A percentile compares a stretch with the other conserved stretches of the same genome.
These are phyloP conservation scores for Beauveria australis DNA, from an alignment of 2,329 filamentous ascomycete species.

Conservation along the genomic window DNA sequence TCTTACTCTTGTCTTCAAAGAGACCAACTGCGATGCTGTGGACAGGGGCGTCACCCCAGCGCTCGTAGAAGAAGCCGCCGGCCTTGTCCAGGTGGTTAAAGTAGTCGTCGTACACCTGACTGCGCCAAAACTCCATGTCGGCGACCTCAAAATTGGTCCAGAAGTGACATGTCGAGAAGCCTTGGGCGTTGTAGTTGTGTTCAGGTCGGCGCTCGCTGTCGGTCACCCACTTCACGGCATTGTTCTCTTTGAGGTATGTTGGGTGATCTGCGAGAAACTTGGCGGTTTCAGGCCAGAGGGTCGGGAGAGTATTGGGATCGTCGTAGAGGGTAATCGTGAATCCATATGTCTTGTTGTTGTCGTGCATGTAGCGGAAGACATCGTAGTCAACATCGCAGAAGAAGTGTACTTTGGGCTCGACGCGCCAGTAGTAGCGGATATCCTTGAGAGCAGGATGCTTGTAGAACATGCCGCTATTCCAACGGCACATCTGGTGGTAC, in stretches of 20 bases:
- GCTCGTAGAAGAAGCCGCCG: constrained; percentile 58
- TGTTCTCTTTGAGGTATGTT: constrained; percentile 72
- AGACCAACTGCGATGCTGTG: constrained; percentile 88
- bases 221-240: constrained; percentile 79
- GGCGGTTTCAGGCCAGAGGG: constrained; percentile 89
- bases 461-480: constrained; percentile 98
- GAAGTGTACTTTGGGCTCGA: constrained; percentile 97
- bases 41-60: constrained; percentile 91
- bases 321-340: constrained; percentile 98
- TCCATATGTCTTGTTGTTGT: constrained; percentile 97
- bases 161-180: constrained; percentile 97
- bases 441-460: constrained; percentile 81
- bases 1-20: constrained; percentile 82
- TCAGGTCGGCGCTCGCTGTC: constrained; percentile 70
- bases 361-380: constrained; percentile 95
- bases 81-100: constrained; percentile 90
- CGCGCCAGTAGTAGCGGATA: constrained; percentile 92
- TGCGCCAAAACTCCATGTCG: constrained; percentile 87
- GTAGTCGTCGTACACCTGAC: constrained; percentile 85
- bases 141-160: constrained; percentile 99
- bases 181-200: constrained; percentile 73
- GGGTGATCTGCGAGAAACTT: constrained; percentile 84
- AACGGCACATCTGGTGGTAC: constrained; percentile 98
- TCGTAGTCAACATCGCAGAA: constrained; percentile 99
- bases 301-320: constrained; percentile 74